Conservation (phyloP, 1,284 basidiomycete genomes). For the Puccinia sorghi region DNA sequence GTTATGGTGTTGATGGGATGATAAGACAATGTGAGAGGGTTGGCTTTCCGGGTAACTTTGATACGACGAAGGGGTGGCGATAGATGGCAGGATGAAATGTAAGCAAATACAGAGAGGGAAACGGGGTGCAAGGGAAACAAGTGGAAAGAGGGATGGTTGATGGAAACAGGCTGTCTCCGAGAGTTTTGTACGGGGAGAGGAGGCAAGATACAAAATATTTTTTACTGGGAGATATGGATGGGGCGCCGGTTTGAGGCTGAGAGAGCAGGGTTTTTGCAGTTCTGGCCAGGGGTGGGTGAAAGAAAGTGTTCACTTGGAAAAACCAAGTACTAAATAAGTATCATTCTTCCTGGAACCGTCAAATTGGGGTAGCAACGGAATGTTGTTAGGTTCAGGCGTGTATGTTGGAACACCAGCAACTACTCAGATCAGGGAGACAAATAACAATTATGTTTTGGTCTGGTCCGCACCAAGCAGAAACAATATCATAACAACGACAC, state of each 20-base stretch:
- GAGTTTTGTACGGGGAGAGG: slow-evolving; percentile 18
- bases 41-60: neutral
- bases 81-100: neutral
- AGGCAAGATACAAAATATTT: neutral
- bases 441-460: neutral
- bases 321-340: neutral
- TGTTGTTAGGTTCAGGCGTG: neutral
- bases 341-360: slow-evolving; percentile 22
- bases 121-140: neutral
- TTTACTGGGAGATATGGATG: slow-evolving; percentile 3
- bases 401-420: slow-evolving; percentile 17
- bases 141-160: neutral
- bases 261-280: slow-evolving; percentile 4
- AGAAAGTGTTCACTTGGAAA: neutral
- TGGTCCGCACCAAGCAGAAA: too few relatives aligned
- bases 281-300: neutral
- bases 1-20: neutral
- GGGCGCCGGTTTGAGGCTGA: slow-evolving; percentile 20
- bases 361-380: slow-evolving; percentile 9
- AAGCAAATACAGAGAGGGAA: neutral
- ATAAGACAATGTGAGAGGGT: neutral
- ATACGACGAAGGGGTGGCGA: neutral
- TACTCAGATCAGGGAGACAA: neutral
- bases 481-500: too few relatives aligned
- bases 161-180: neutral